Percentiles rank a stretch among this genome's conserved stretches.
Evolutionary conservation across 768 basidiomycete species (phyloP).

Genomic region (Lactarius quietus): DNA sequence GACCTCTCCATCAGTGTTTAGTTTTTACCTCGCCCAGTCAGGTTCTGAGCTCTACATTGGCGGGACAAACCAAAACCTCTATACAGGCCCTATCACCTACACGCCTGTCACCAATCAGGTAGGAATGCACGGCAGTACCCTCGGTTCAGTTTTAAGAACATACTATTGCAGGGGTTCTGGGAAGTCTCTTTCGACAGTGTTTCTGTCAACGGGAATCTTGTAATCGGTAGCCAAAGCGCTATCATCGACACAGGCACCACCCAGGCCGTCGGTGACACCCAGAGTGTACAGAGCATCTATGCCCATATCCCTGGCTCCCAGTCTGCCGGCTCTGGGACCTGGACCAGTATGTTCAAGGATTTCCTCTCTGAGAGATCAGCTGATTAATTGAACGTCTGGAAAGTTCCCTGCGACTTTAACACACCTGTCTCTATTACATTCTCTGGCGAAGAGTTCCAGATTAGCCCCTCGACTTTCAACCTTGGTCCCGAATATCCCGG

Average conservation of each 20-base stretch:
- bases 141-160: slow-evolving; percentile 29
- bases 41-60: slow-evolving; percentile 37
- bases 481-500: background rate
- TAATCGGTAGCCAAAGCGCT: slow-evolving; percentile 15
- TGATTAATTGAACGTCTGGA: background rate
- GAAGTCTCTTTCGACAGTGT: slow-evolving; percentile 29
- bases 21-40: slow-evolving; percentile 44
- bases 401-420: background rate
- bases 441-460: fast-evolving
- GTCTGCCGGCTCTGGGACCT: background rate
- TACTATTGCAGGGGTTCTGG: slow-evolving; percentile 12
- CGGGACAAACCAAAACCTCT: slow-evolving; percentile 20
- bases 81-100: slow-evolving; percentile 16
- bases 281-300: background rate
- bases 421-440: background rate
- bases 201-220: slow-evolving; percentile 26
- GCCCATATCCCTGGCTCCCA: background rate
- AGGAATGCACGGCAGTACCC: slow-evolving; percentile 11
- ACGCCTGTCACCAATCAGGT: slow-evolving; percentile 6
- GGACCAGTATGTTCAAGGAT: background rate
- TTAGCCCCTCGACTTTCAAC: background rate
- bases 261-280: slow-evolving; percentile 27
- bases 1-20: slow-evolving; percentile 40
- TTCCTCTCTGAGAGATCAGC: background rate
- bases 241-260: slow-evolving; percentile 36